Evolutionary conservation across 306 rosid genomes (phyloP).

Genomic region (Cucurbita pepo): DNA sequence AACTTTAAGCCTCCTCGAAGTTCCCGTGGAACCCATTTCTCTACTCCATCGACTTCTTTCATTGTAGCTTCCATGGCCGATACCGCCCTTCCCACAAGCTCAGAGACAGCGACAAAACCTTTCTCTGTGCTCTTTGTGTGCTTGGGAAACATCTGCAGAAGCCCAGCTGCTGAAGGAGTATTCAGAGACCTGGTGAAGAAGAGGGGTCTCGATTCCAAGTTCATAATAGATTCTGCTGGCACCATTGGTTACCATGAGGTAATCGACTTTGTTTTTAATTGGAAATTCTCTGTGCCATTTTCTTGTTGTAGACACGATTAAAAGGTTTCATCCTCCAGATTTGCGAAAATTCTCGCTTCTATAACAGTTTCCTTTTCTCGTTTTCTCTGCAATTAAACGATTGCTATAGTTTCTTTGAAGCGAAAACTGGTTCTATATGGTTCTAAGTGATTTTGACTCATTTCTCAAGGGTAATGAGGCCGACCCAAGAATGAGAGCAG

Average conservation of each 20-base stretch:
- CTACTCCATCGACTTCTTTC: constrained; percentile 16
- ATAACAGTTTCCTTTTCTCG: not conserved
- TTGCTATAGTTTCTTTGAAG: not conserved
- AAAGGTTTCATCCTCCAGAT: not conserved
- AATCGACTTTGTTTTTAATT: not conserved
- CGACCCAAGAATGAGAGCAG: constrained; percentile 84
- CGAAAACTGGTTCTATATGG: not conserved
- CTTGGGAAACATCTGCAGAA: constrained; percentile 79
- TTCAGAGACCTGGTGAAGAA: constrained; percentile 59
- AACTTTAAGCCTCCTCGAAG: not conserved
- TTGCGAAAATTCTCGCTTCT: not conserved
- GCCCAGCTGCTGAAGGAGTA: constrained; percentile 95
- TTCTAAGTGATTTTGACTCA: constrained; percentile 7
- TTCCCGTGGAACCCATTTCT: constrained; percentile 8
- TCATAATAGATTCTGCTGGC: constrained; percentile 72
- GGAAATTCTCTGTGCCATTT: not conserved
- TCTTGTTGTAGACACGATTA: not conserved
- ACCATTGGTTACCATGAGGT: constrained; percentile 81
- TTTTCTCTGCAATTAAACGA: not conserved
- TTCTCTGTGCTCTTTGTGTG: constrained; percentile 71
- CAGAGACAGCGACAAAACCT: constrained; percentile 27
- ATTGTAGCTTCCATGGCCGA: constrained; percentile 44
- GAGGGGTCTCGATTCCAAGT: constrained; percentile 41
- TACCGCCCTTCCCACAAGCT: constrained; percentile 18
- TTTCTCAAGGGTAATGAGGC: constrained; percentile 63